Conservation (phyloP, 2,329 filamentous ascomycete genomes). For the Scopulariopsis brevicaulis region DNA sequence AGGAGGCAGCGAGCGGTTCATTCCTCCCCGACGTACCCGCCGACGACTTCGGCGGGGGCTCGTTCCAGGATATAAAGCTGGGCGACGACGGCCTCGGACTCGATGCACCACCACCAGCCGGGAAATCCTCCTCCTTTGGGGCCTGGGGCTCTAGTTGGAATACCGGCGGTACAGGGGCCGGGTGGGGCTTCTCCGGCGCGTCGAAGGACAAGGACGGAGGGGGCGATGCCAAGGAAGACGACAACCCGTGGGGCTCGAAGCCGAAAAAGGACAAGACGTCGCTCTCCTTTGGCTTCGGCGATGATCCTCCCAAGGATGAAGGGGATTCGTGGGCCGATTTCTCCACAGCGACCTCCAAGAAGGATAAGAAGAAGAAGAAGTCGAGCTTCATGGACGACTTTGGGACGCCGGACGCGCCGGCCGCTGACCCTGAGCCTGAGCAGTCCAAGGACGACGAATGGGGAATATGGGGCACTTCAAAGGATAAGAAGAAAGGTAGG, state of each 20-base stretch:
- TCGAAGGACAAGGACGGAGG: conserved; percentile 11
- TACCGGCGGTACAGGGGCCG: conserved; percentile 34
- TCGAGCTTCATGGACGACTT: conserved; percentile 11
- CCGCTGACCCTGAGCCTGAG: conserved; percentile 8
- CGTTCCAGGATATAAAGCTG: conserved; percentile 58
- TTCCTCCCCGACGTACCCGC: conserved; percentile 12
- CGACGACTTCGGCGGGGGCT: conserved; percentile 31
- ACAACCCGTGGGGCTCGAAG: conserved; percentile 40
- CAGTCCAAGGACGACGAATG: conserved; percentile 18
- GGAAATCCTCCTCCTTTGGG: conserved; percentile 34
- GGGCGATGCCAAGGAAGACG: conserved; percentile 26
- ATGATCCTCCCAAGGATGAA: conserved; percentile 22
- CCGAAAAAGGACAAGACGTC: conserved; percentile 35
- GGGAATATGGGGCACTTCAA: conserved; percentile 16
- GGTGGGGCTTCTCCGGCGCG: conserved; percentile 29
- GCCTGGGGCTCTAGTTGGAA: conserved; percentile 51
- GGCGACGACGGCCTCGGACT: conserved; percentile 44
- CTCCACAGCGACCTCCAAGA: conserved; percentile 20
- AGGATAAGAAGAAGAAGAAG: conserved; percentile 30
- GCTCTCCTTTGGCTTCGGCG: conserved; percentile 38
- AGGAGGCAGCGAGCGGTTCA: conserved; percentile 12
- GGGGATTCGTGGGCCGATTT: conserved; percentile 21
- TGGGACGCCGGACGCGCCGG: conserved; percentile 5
- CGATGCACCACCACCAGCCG: conserved; percentile 35
- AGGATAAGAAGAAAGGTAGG: conserved; percentile 18